Conservation (phyloP, 345 rosid species). For the Eucalyptus polyanthemos region DNA sequence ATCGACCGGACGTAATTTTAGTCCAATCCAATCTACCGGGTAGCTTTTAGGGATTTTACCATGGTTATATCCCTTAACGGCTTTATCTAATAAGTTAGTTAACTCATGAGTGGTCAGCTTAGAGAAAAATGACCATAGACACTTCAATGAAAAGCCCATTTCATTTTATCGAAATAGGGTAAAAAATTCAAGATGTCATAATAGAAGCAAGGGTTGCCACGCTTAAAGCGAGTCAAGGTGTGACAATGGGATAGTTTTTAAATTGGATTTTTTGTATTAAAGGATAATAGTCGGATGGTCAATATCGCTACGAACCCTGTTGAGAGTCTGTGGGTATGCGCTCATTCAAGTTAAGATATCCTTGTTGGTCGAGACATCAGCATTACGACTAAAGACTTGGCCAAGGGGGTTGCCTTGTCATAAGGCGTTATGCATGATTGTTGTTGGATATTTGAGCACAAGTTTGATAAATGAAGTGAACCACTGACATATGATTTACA, state of each 20-base stretch:
- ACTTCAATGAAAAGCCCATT: accelerated
- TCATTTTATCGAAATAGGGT: accelerated
- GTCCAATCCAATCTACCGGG: too few species aligned
- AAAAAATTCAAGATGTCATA: accelerated
- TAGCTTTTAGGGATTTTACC: too few species aligned
- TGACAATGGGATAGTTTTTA: not conserved
- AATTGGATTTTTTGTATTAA: too few species aligned
- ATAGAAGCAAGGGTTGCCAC: too few species aligned
- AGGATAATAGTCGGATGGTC: not conserved
- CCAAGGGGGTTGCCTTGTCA: not conserved
- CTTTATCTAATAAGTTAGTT: too few species aligned
- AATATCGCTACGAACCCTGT: not conserved
- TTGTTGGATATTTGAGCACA: not conserved
- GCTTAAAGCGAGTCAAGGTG: accelerated
- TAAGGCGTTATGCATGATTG: accelerated
- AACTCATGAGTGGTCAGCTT: accelerated
- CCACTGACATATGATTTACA: not conserved
- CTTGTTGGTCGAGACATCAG: not conserved
- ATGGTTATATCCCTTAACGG: accelerated
- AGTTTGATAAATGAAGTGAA: not conserved
- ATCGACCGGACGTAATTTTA: accelerated
- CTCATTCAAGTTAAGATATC: not conserved
- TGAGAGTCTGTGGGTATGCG: not conserved
- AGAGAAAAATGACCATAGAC: accelerated
- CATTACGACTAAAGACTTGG: accelerated